Base-by-base conservation (phyloP, 2,329 filamentous ascomycete genomes). In the Epichloe aotearoae region DNA sequence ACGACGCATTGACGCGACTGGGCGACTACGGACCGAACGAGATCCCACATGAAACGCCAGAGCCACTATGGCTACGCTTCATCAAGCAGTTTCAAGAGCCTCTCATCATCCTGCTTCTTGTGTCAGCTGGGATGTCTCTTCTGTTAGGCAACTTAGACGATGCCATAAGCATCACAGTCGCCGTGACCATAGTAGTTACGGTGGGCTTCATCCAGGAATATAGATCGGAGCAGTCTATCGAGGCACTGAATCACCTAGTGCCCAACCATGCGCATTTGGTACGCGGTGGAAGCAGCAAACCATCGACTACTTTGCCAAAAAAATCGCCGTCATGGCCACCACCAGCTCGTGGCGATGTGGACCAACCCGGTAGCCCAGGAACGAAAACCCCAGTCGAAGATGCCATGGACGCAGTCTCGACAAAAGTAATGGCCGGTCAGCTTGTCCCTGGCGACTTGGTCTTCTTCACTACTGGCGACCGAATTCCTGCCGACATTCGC, bases 141-240 rank as follows among this genome's bases (percentile, higher is more conserved):
- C 68, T 97, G 42, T 84, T 98, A 66, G 89, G 90, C 48, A 98
- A 98, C 63, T 82, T 84, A 63, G 91, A 97, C 60, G 94, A 98
- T 70, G 91, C 91, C 5, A 72, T 98, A 60, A 97, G 91, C 67
- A 98, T 98, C 62, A 86, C 91, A 0, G 83, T 95, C 34, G 93
- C 93, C 2, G 93, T 98, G 20, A 95, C 90, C 26, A 98, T 98
- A 59, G 93, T 98, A 5, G 90, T 98, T 23, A 86, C 85, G 0
- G 93, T 98, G 41, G 93, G 91, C 2, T 98, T 98, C 59, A 82
- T 97, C 49, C 93, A 98, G 65, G 93, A 98, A 69, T 98, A 98
- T 66, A 79, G 93, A 53, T 97, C 93, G 7, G 93, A 98, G 65
- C 94, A 98, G 68, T 97, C 91, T 3, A 82, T 98, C 57, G 93